A percentile compares a stretch with the other conserved stretches of the same genome.
These are phyloP conservation scores for Periconia sp. DNA, from an alignment of 2,329 filamentous ascomycete genomes.

Conservation along the genomic window DNA sequence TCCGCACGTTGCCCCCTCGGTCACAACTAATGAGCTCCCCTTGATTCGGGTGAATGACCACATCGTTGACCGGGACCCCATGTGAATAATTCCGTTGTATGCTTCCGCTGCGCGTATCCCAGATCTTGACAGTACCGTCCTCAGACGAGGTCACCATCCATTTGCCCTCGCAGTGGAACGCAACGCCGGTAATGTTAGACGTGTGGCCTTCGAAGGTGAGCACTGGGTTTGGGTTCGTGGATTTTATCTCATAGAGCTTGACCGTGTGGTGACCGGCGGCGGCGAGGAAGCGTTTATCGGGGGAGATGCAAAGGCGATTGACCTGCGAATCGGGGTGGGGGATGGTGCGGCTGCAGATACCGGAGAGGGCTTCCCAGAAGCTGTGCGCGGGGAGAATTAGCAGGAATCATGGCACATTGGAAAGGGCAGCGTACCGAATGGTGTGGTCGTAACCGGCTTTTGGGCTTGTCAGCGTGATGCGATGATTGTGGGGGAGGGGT, in stretches of 20 bases:
- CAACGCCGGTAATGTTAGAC: slow-evolving; percentile 92
- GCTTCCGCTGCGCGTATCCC: slow-evolving; percentile 83
- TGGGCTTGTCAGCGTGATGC: slow-evolving; percentile 26
- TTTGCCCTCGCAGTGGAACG: slow-evolving; percentile 98
- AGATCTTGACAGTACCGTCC: slow-evolving; percentile 95
- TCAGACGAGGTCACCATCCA: slow-evolving; percentile 98
- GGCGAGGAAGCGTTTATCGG: slow-evolving; percentile 93
- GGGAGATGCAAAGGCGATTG: slow-evolving; percentile 96
- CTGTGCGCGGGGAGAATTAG: slow-evolving; percentile 49
- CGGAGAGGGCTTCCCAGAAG: slow-evolving; percentile 98
- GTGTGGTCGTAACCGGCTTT: slow-evolving; percentile 74
- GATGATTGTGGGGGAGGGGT: slow-evolving; percentile 13
- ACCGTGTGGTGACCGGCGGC: slow-evolving; percentile 81
- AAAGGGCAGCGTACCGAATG: slow-evolving; percentile 59
- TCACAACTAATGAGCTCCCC: slow-evolving; percentile 98
- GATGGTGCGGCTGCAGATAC: slow-evolving; percentile 96
- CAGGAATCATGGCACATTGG: neutral
- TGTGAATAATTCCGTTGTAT: slow-evolving; percentile 94
- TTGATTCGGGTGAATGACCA: slow-evolving; percentile 99
- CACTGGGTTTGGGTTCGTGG: slow-evolving; percentile 91
- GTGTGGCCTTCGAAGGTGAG: slow-evolving; percentile 96
- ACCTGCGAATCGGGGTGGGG: slow-evolving; percentile 98
- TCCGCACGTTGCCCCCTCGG: slow-evolving; percentile 83
- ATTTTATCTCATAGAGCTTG: slow-evolving; percentile 98
- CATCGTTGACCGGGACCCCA: slow-evolving; percentile 87